A percentile compares a stretch with the other conserved stretches of the same genome.
phyloP scores from a whole-genome alignment of 495 filamentous ascomycete species.

The Penicillium manginii region DNA sequence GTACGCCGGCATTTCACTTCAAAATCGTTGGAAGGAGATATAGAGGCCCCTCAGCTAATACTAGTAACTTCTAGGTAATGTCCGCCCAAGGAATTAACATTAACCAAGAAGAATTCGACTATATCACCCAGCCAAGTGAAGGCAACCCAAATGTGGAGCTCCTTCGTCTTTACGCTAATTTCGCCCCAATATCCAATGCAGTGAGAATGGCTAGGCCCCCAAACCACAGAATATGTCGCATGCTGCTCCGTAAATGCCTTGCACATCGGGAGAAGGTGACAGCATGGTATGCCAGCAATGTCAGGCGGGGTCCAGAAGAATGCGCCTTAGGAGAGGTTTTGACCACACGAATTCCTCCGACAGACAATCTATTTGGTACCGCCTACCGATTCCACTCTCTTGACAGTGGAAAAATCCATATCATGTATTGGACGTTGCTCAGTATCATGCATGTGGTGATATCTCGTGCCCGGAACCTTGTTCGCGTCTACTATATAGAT shows the following conservation, averaged over 20 bases:
- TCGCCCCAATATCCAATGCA: not conserved
- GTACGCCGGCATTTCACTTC: not conserved
- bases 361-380: slow-evolving; percentile 5
- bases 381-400: slow-evolving; percentile 10
- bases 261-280: slow-evolving; percentile 4
- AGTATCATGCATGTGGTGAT: slow-evolving; percentile 10
- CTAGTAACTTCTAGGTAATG: slow-evolving; percentile 2
- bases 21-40: not conserved
- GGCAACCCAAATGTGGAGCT: not conserved
- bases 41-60: not conserved
- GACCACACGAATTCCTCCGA: slow-evolving; percentile 1
- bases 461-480: slow-evolving; percentile 1
- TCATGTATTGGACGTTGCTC: slow-evolving; percentile 7
- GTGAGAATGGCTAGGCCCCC: not conserved
- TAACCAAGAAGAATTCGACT: slow-evolving; percentile 11
- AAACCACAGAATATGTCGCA: not conserved
- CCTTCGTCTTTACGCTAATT: not conserved
- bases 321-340: slow-evolving; percentile 1
- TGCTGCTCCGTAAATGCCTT: slow-evolving; percentile 8
- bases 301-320: slow-evolving; percentile 2
- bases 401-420: slow-evolving; percentile 9
- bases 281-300: slow-evolving; percentile 6
- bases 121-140: slow-evolving; percentile 3
- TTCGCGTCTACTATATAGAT: not conserved
- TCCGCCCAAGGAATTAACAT: slow-evolving; percentile 4